phyloP scores from a whole-genome alignment of 2,329 filamentous ascomycete genomes.

The Aspergillus sp. region DNA sequence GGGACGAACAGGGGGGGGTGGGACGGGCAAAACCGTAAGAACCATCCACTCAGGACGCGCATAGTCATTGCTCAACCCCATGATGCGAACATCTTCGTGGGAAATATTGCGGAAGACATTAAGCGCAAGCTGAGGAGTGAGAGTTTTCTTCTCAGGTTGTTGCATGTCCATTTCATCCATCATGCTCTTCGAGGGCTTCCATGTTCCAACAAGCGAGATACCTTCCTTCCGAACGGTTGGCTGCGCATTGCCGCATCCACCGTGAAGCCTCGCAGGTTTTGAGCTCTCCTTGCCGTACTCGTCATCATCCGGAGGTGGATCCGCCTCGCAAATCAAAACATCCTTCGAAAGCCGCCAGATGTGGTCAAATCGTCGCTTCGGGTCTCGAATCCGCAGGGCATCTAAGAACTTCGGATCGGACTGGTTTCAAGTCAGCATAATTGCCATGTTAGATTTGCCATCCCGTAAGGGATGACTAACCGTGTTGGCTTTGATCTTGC shows the following conservation, averaged over 20 bases:
- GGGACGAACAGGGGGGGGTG: slow-evolving; percentile 90
- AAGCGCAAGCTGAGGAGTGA: slow-evolving; percentile 81
- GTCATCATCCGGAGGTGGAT: slow-evolving; percentile 65
- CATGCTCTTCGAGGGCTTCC: slow-evolving; percentile 70
- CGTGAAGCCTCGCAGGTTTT: slow-evolving; percentile 64
- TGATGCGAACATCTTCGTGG: slow-evolving; percentile 75
- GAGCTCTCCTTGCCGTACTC: slow-evolving; percentile 66
- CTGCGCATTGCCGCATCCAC: slow-evolving; percentile 89
- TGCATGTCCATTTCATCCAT: slow-evolving; percentile 64
- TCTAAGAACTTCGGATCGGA: slow-evolving; percentile 79
- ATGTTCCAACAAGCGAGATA: slow-evolving; percentile 75
- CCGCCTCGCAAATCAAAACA: slow-evolving; percentile 80
- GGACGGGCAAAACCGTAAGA: slow-evolving; percentile 89
- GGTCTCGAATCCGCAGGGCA: slow-evolving; percentile 82
- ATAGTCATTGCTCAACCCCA: slow-evolving; percentile 92
- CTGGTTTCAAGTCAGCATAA: slow-evolving; percentile 58
- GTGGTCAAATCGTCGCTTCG: slow-evolving; percentile 88
- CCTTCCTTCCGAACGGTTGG: slow-evolving; percentile 86
- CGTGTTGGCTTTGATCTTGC: slow-evolving; percentile 95
- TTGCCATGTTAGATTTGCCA: slow-evolving; percentile 55
- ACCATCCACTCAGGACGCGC: slow-evolving; percentile 99
- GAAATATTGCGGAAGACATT: slow-evolving; percentile 84
- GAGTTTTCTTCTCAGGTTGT: slow-evolving; percentile 73
- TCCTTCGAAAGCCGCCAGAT: slow-evolving; percentile 92
- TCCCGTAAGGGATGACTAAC: slow-evolving; percentile 74